A percentile compares a stretch with the other conserved stretches of the same genome.
phyloP scores from a whole-genome alignment of 2,329 filamentous ascomycete species.

The Dichotomopilus funicola region DNA sequence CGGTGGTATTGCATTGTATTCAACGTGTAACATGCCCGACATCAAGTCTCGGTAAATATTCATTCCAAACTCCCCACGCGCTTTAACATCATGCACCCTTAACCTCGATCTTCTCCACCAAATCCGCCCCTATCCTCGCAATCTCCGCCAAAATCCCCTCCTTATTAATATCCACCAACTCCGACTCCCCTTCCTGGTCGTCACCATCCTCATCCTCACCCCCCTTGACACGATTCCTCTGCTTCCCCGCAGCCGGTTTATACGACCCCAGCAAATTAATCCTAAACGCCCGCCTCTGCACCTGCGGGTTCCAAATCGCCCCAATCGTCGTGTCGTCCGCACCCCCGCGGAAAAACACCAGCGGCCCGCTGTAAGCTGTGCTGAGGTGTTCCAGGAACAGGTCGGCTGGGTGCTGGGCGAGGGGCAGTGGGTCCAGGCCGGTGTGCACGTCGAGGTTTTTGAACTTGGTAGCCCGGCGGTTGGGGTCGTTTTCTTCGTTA shows the following conservation, averaged over 20 bases:
- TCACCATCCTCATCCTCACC: slow-evolving; percentile 27
- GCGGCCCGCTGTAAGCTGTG: slow-evolving; percentile 56
- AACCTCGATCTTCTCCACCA: slow-evolving; percentile 63
- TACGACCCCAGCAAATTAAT: slow-evolving; percentile 65
- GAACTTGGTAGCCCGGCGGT: slow-evolving; percentile 47
- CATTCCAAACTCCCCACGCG: not conserved
- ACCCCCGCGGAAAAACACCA: slow-evolving; percentile 74
- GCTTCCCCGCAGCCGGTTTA: slow-evolving; percentile 39
- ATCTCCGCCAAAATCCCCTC: slow-evolving; percentile 66
- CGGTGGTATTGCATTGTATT: too few species aligned
- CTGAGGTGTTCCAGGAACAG: slow-evolving; percentile 63
- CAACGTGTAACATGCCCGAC: not conserved
- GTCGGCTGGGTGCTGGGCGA: slow-evolving; percentile 54
- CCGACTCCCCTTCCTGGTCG: slow-evolving; percentile 27
- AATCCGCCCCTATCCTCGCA: slow-evolving; percentile 56
- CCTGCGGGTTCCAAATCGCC: slow-evolving; percentile 52
- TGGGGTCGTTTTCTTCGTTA: slow-evolving; percentile 22
- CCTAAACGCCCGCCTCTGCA: slow-evolving; percentile 56
- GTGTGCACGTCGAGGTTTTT: slow-evolving; percentile 70
- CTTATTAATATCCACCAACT: slow-evolving; percentile 57
- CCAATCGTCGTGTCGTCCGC: slow-evolving; percentile 49
- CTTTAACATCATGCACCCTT: slow-evolving; percentile 20
- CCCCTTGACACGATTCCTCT: slow-evolving; percentile 23
- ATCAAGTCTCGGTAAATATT: not conserved
- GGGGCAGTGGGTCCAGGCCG: slow-evolving; percentile 36